Base-by-base conservation (phyloP, 2,329 filamentous ascomycete species). In the Botrytis squamosa region DNA sequence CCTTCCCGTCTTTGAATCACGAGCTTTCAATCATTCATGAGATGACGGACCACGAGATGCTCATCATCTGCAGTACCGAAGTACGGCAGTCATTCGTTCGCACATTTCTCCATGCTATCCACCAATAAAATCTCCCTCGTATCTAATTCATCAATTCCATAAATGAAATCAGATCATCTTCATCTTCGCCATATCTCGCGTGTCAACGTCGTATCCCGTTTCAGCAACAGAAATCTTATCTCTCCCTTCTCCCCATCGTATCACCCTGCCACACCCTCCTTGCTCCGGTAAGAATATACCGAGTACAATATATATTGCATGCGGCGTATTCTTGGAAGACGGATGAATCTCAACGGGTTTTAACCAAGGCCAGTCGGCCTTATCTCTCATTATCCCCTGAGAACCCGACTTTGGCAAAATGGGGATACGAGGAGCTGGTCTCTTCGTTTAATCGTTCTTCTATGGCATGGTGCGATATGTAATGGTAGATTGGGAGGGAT, bases 191-290 rank as follows among this genome's bases (percentile, higher is more conserved):
- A 38, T 25, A 6, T 40, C 49, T 29, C 65, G 65, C 65, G 65
- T 68, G 65, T 68, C 49, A 42, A 42, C 8, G 65, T 68, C 36
- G 65, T 42, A 68, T 68, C 49, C 65, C 65, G 65, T 68, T 68
- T 57, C 25, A 55, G 44, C 16, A 52, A 25, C 38, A 40, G 25
- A n/a, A 38, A n/a, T 6, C n/a, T 12, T 20, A 40, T 67, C 49
- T 40, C 52, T 40, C 46, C 25, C 22, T 67, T 29, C n/a, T 18
- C 38, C 46, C 33, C 29, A 4, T 49, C 63, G 42, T 49, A 36
- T 49, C 65, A 40, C 25, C 22, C 38, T 22, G 33, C n/a, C 25
- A 40, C 65, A 33, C 65, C 49, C 65, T 38, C n/a, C 36, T 38
- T 42, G 14, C 25, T 57, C 49, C 49, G 49, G 49, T 57, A 57